Conservation (phyloP, 768 basidiomycete genomes). For the Leccinum incarnatum region DNA sequence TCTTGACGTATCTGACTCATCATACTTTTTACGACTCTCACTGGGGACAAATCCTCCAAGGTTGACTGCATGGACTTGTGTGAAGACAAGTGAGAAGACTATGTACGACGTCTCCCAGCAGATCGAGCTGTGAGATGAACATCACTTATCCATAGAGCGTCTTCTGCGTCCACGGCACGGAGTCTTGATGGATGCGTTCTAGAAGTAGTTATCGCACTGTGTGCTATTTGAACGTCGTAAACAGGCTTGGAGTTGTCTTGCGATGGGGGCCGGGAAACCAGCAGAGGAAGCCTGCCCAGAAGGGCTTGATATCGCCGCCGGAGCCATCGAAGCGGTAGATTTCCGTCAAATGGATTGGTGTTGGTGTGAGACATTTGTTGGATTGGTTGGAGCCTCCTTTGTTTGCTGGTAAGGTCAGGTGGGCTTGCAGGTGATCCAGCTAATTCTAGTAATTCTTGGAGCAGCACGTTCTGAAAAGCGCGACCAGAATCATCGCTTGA, state of each 20-base stretch:
- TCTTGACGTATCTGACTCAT: slow-evolving; percentile 21
- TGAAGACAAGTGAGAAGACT: neutral
- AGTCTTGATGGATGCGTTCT: slow-evolving; percentile 18
- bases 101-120: neutral
- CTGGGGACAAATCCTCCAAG: neutral
- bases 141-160: slow-evolving; percentile 36
- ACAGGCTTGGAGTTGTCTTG: slow-evolving; percentile 4
- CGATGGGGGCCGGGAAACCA: slow-evolving; percentile 35
- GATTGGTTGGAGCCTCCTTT: slow-evolving; percentile 1
- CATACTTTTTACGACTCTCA: slow-evolving; percentile 9
- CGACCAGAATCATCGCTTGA: slow-evolving; percentile 13
- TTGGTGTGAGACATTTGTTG: slow-evolving; percentile 1
- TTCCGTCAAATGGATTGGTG: slow-evolving; percentile 19
- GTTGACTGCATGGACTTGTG: neutral
- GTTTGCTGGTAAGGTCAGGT: slow-evolving; percentile 33
- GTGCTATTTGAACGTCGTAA: slow-evolving; percentile 33
- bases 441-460: slow-evolving; percentile 46
- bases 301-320: slow-evolving; percentile 57
- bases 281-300: slow-evolving; percentile 56
- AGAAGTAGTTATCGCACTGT: slow-evolving; percentile 28
- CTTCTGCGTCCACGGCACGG: slow-evolving; percentile 27
- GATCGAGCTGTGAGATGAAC: slow-evolving; percentile 1
- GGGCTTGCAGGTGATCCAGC: slow-evolving; percentile 34
- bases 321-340: slow-evolving; percentile 31
- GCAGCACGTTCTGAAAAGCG: slow-evolving; percentile 42